Conservation (phyloP, 768 basidiomycete species). For the Suillus weaverae region DNA sequence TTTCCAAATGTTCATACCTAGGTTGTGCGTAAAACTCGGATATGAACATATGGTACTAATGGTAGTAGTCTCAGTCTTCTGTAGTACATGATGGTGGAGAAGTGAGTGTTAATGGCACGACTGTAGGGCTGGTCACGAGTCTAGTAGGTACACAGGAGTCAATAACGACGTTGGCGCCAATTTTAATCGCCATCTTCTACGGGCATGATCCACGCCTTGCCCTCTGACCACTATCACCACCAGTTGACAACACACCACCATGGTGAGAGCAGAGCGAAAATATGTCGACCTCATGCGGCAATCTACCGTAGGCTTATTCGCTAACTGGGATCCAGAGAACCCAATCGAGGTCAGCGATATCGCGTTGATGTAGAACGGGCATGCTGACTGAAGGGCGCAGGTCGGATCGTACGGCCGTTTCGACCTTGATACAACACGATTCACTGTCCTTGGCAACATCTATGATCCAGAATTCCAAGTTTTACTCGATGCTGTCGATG, state of each 20-base stretch:
- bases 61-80: too few relatives aligned
- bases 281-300: conserved; percentile 35
- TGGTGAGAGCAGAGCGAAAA: conserved; percentile 22
- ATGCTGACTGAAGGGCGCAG: conserved; percentile 13
- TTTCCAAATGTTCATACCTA: too few relatives aligned
- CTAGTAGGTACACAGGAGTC: too few relatives aligned
- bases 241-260: neutral
- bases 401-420: conserved; percentile 37
- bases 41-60: too few relatives aligned
- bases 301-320: conserved; percentile 31
- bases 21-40: too few relatives aligned
- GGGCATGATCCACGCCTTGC: neutral
- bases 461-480: conserved; percentile 25
- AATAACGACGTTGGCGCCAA: neutral
- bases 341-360: conserved; percentile 28
- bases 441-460: conserved; percentile 33
- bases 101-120: neutral
- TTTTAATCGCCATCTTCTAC: neutral
- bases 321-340: conserved; percentile 37
- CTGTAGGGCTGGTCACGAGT: neutral
- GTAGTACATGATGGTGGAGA: neutral
- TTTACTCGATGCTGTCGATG: conserved; percentile 14
- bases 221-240: neutral
- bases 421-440: conserved; percentile 29
- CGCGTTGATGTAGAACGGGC: neutral